Conservation (phyloP, 345 rosid genomes). For the Firmiana major region DNA sequence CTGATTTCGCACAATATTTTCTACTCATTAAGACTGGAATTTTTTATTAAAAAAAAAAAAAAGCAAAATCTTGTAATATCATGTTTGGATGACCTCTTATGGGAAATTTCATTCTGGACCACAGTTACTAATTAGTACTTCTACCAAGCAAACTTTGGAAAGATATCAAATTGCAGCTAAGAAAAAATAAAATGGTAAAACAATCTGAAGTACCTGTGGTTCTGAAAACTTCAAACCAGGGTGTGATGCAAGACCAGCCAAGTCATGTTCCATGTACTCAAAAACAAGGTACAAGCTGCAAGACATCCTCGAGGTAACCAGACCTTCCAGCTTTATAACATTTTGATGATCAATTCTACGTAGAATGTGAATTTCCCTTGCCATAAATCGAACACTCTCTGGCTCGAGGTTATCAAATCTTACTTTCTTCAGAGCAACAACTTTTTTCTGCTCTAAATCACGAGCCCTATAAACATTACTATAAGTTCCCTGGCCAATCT, state of each 20-base stretch:
- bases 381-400: conserved; percentile 96
- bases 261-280: conserved; percentile 98
- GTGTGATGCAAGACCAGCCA: conserved; percentile 92
- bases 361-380: conserved; percentile 89
- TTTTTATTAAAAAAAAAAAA: too few species aligned
- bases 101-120: background rate
- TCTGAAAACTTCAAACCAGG: conserved; percentile 89
- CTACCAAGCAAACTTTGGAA: background rate
- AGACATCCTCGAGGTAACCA: conserved; percentile 99
- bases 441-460: conserved; percentile 87
- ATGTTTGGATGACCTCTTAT: background rate
- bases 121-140: background rate
- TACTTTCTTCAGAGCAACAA: conserved; percentile 96
- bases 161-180: conserved; percentile 4
- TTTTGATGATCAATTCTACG: conserved; percentile 94
- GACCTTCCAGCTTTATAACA: conserved; percentile 91
- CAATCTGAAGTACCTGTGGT: conserved; percentile 53
- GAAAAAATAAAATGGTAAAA: background rate
- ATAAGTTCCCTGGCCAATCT: conserved; percentile 99
- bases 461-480: conserved; percentile 96
- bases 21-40: background rate
- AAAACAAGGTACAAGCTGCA: conserved; percentile 97
- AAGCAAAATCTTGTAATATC: background rate
- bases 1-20: background rate
- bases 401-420: conserved; percentile 95